Conservation (phyloP, 306 rosid genomes). For the Acmispon strigosus region DNA sequence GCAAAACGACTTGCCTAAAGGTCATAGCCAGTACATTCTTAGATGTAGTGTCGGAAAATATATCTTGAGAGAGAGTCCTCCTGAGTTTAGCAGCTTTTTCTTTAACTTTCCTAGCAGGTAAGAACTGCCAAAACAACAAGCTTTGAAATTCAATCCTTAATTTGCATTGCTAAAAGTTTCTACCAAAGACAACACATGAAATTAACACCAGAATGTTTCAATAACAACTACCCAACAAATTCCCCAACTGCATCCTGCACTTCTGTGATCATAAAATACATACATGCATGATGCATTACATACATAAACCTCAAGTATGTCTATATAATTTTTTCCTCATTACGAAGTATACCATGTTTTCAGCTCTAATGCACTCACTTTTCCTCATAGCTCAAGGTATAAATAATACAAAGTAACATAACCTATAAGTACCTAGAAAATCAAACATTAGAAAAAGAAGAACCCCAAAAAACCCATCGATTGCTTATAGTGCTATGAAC, state of each 20-base stretch:
- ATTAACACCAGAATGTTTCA: slow-evolving; percentile 2
- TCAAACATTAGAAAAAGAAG: neutral
- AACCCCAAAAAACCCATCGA: neutral
- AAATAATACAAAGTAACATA: neutral
- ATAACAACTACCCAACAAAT: neutral
- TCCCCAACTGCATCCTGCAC: neutral
- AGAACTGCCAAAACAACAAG: slow-evolving; percentile 53
- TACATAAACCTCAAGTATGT: neutral
- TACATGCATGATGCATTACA: neutral
- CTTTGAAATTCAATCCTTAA: slow-evolving; percentile 5
- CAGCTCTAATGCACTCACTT: neutral
- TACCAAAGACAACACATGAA: neutral
- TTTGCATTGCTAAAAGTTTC: neutral
- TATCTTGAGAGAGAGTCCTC: slow-evolving; percentile 54
- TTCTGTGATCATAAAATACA: neutral
- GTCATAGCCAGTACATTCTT: slow-evolving; percentile 77
- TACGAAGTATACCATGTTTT: slow-evolving; percentile 1
- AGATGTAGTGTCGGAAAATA: slow-evolving; percentile 41
- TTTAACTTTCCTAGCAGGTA: slow-evolving; percentile 71
- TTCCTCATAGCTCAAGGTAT: neutral
- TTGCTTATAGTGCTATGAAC: neutral
- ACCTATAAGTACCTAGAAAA: neutral
- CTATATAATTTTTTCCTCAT: neutral
- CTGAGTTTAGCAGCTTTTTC: slow-evolving; percentile 69
- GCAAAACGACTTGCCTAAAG: slow-evolving; percentile 88